Evolutionary conservation across 208 protist species (phyloP), one percentile per base, ranked within the genome.

Genomic region (Acanthamoeba healyi): DNA sequence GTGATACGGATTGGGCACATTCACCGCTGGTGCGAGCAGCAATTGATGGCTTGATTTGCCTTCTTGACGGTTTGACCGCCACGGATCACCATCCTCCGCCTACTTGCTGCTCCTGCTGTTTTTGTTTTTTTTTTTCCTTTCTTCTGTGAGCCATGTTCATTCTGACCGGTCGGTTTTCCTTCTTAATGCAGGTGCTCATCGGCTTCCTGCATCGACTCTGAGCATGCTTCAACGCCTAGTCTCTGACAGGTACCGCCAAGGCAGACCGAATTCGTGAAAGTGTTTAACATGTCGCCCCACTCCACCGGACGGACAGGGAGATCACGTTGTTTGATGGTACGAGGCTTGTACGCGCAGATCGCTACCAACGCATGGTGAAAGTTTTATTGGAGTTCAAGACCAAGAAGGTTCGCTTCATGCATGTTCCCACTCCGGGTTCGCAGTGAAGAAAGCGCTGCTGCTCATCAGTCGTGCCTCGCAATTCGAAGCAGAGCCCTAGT

Each of bases 51-150:
- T 86, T 96, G 29, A 95, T 99, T 2, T 97, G 96, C 22, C 96
- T 99, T 36, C 96, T 99, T 70, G 98, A 99, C 94, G 98, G 98
- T 77, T 95, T 99, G 36, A n/a, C n/a, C n/a, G n/a, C n/a, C n/a
- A n/a, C n/a, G n/a, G n/a, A n/a, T n/a, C n/a, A n/a, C n/a, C n/a
- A n/a, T n/a, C n/a, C n/a, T n/a, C n/a, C n/a, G n/a, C n/a, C n/a
- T n/a, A n/a, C n/a, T n/a, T n/a, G n/a, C n/a, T n/a, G n/a, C n/a
- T n/a, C n/a, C n/a, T n/a, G n/a, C n/a, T n/a, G n/a, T n/a, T 67
- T 22, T 86, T 26, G 46, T 54, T 9, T n/a, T 86, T 86, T 42
- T 86, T 19, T 51, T 49, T 24, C 12, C 40, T 51, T 49, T 14
- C 38, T 19, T 87, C 32, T 51, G 9, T 87, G 22, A n/a, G n/a